Evolutionary conservation across 2,329 filamentous ascomycete species (phyloP).

Genomic region (Colletotrichum higginsianum): DNA sequence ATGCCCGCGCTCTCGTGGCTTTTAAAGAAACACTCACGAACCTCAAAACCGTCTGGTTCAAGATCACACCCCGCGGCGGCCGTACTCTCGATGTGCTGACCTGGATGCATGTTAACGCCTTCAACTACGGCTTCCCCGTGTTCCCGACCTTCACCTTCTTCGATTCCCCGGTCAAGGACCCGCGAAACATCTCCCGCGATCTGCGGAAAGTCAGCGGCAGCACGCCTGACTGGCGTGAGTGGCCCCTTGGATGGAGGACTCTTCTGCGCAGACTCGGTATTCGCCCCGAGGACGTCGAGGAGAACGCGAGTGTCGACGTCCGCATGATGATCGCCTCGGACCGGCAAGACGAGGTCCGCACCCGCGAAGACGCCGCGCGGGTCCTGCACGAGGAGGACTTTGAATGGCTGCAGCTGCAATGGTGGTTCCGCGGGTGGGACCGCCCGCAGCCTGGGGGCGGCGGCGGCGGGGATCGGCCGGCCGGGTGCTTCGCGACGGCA

Average conservation of each 20-base stretch:
- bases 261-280: constrained; percentile 12
- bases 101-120: constrained; percentile 5
- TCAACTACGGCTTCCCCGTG: constrained; percentile 35
- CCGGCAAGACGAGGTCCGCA: not conserved
- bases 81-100: constrained; percentile 27
- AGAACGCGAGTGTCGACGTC: constrained; percentile 5
- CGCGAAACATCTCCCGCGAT: constrained; percentile 14
- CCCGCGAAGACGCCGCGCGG: constrained; percentile 14
- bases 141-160: constrained; percentile 32
- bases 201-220: constrained; percentile 4
- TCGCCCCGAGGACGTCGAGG: constrained; percentile 12
- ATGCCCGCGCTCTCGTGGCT: not conserved
- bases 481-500: constrained; percentile 25
- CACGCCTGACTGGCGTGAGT: not conserved
- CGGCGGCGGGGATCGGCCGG: constrained; percentile 5
- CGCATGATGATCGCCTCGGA: constrained; percentile 26
- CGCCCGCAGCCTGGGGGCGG: not conserved
- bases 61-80: not conserved
- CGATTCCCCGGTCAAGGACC: constrained; percentile 14
- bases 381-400: constrained; percentile 35
- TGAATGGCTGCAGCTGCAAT: constrained; percentile 28
- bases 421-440: constrained; percentile 37
- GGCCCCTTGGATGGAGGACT: constrained; percentile 6
- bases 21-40: constrained; percentile 1
- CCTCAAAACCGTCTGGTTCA: constrained; percentile 36